Percentiles rank a stretch among this genome's conserved stretches.
These are phyloP conservation scores for Euryodendron excelsum DNA, from an alignment of 148 eudicot genomes.

Conservation along the genomic window DNA sequence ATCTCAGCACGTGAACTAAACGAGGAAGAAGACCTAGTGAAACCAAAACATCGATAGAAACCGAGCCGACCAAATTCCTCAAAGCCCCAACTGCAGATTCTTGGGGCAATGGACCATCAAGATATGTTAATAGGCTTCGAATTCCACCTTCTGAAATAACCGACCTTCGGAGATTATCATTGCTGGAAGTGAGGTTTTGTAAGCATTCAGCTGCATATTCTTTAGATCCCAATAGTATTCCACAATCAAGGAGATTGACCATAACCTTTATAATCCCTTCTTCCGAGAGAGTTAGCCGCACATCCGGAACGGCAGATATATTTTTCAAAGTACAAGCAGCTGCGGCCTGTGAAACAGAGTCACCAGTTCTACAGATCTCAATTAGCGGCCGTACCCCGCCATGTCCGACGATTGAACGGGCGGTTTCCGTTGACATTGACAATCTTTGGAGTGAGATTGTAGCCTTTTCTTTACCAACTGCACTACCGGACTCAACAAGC, in stretches of 20 bases:
- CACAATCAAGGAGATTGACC: conserved; percentile 73
- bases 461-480: conserved; percentile 73
- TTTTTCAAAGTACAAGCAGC: conserved; percentile 77
- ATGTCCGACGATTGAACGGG: conserved; percentile 70
- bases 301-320: conserved; percentile 79
- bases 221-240: conserved; percentile 66
- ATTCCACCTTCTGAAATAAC: conserved; percentile 76
- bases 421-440: conserved; percentile 66
- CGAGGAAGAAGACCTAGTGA: conserved; percentile 62
- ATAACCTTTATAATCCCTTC: conserved; percentile 71
- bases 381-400: conserved; percentile 70
- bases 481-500: conserved; percentile 77
- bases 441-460: conserved; percentile 77
- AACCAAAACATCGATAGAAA: conserved; percentile 48
- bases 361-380: conserved; percentile 58
- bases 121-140: conserved; percentile 49
- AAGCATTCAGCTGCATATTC: conserved; percentile 93
- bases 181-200: conserved; percentile 72
- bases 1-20: conserved; percentile 62
- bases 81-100: conserved; percentile 82
- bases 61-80: conserved; percentile 59
- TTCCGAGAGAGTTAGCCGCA: conserved; percentile 58
- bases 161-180: conserved; percentile 52
- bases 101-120: conserved; percentile 84
- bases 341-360: conserved; percentile 78